Base-by-base conservation (phyloP, 768 basidiomycete species). In the Amanita rimosa region DNA sequence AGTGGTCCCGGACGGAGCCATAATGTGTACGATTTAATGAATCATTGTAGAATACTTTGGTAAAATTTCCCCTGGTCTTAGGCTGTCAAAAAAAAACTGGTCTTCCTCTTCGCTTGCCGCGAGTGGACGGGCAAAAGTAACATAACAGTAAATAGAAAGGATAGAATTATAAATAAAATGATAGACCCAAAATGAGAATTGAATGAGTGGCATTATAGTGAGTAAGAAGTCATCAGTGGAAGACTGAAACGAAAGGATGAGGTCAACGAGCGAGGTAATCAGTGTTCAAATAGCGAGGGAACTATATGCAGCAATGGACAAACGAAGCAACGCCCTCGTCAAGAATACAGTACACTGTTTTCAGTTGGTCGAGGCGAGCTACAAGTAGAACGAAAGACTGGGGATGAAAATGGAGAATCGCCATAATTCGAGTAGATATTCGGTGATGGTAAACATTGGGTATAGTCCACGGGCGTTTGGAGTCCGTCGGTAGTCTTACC, bases 391-490 rank as follows among this genome's bases (percentile, higher is more conserved):
- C 39, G 16, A 34, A 49, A 43, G 19, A 24, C 29, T 42, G 48
- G n/a, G 19, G 38, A 10, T 21, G 38, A 27, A 17, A 37, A 36
- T 26, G 38, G 13, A 16, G 39, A 33, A 26, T 43, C 48, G 6
- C 40, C 33, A 49, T 49, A 42, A 24, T 42, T 21, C 24, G 47
- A 27, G 39, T 48, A 49, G 2, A 49, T 24, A 42, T 34, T 38
- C 16, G 48, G 10, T 29, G 29, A 22, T 22, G 22, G 37, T 11
- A 26, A 14, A 17, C 48, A 49, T 31, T 49, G 39, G 40, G 48
- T 49, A 49, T 49, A 49, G 36, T 34, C 21, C 41, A 49, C 21
- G 6, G 48, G 48, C 21, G 40, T 42, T 31, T 43, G 48, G 6
- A 49, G 21, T 8, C 48, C 48, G n/a, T 43, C 37, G 22, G 48